These are phyloP conservation scores for Maudiozyma barnettii DNA, from an alignment of 805 yeast species.

Conservation along the genomic window DNA sequence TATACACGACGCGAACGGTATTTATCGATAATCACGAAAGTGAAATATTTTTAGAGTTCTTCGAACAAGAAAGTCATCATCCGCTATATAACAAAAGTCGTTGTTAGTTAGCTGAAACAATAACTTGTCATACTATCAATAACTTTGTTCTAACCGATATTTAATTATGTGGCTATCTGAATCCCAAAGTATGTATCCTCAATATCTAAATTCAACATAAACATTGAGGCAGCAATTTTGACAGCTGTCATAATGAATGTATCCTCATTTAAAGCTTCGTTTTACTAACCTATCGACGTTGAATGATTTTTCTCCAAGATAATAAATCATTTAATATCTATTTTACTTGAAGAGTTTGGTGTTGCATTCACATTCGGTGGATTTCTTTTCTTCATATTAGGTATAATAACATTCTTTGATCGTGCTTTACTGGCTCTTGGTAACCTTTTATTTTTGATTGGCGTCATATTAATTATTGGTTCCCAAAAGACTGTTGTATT, in stretches of 20 bases:
- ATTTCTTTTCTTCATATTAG: constrained; percentile 65
- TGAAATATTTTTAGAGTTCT: not conserved
- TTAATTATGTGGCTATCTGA: constrained; percentile 61
- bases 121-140: too few relatives aligned
- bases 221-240: too few relatives aligned
- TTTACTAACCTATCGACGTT: not conserved
- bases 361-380: constrained; percentile 87
- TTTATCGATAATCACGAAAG: not conserved
- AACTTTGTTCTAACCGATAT: too few relatives aligned
- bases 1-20: not conserved
- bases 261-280: not conserved
- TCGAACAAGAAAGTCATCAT: too few relatives aligned
- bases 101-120: too few relatives aligned
- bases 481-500: constrained; percentile 72
- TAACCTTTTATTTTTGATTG: constrained; percentile 68
- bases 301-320: too few relatives aligned
- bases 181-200: constrained; percentile 51
- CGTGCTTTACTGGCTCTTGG: constrained; percentile 85
- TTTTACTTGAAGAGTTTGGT: constrained; percentile 62
- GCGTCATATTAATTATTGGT: constrained; percentile 79
- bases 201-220: too few relatives aligned
- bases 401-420: constrained; percentile 80
- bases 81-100: too few relatives aligned
- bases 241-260: too few relatives aligned
- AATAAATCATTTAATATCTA: too few relatives aligned